Evolutionary conservation across 768 basidiomycete species (phyloP).

Genomic region (Auricularia heimuer): DNA sequence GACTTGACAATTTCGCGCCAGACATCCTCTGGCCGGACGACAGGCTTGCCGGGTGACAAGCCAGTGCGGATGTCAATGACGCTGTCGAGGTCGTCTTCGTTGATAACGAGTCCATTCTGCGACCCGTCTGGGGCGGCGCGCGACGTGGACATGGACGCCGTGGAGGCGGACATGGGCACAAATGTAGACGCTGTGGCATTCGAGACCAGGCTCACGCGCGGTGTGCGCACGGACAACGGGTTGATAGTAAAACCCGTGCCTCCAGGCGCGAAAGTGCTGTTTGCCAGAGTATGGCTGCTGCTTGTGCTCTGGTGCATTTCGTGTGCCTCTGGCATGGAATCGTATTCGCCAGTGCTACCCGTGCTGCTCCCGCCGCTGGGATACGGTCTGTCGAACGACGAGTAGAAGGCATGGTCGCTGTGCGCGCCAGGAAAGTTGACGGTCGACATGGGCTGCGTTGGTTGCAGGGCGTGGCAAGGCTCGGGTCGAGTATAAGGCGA

Average conservation of each 20-base stretch:
- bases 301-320: conserved; percentile 1
- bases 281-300: background rate
- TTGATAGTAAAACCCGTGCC: background rate
- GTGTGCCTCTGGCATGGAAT: background rate
- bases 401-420: background rate
- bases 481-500: conserved; percentile 1
- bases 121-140: background rate
- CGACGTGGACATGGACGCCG: background rate
- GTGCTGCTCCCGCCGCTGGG: background rate
- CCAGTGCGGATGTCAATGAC: background rate
- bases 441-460: background rate
- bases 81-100: background rate
- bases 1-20: conserved; percentile 75
- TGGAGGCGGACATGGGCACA: background rate
- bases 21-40: conserved; percentile 52
- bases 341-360: background rate
- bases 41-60: background rate
- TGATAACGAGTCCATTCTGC: background rate
- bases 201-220: background rate
- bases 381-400: background rate
- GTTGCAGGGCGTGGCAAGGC: background rate
- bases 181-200: background rate
- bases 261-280: background rate
- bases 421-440: background rate
- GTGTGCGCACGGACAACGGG: background rate